These are phyloP conservation scores for Sphaerulina populicola DNA, from an alignment of 2,329 filamentous ascomycete genomes.

Conservation along the genomic window DNA sequence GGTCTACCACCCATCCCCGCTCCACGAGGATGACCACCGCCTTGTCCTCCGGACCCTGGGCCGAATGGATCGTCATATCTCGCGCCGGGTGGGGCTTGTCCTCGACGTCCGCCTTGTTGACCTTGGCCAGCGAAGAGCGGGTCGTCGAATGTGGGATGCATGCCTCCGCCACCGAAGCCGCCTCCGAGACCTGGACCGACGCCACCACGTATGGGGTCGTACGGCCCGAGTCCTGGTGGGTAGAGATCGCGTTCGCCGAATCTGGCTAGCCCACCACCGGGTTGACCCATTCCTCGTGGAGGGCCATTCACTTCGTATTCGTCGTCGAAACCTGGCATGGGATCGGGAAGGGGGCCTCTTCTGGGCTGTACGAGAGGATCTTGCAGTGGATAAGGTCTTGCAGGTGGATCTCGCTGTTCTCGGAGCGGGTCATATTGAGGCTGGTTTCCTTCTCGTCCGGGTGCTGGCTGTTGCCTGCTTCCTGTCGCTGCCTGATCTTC, in stretches of 20 bases:
- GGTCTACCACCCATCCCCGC: slow-evolving; percentile 42
- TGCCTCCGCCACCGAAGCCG: slow-evolving; percentile 58
- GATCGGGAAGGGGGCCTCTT: slow-evolving; percentile 56
- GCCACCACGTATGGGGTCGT: slow-evolving; percentile 67
- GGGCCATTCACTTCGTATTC: slow-evolving; percentile 74
- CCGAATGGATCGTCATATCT: slow-evolving; percentile 84
- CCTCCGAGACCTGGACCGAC: slow-evolving; percentile 49
- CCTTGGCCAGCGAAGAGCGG: slow-evolving; percentile 61
- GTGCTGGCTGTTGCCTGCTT: slow-evolving; percentile 16
- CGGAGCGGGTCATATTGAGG: slow-evolving; percentile 42
- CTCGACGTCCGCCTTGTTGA: slow-evolving; percentile 28
- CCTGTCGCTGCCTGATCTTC: slow-evolving; percentile 18
- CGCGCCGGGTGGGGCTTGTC: slow-evolving; percentile 73
- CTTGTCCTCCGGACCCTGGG: slow-evolving; percentile 47
- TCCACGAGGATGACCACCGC: slow-evolving; percentile 38
- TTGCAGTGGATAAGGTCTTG: slow-evolving; percentile 57
- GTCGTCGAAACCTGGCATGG: slow-evolving; percentile 86
- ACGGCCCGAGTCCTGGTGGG: slow-evolving; percentile 73
- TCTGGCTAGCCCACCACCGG: slow-evolving; percentile 34
- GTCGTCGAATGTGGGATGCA: slow-evolving; percentile 95
- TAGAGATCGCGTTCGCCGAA: slow-evolving; percentile 84
- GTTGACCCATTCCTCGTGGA: slow-evolving; percentile 41
- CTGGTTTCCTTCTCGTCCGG: slow-evolving; percentile 23
- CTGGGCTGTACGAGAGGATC: slow-evolving; percentile 47
- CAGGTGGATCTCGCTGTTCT: slow-evolving; percentile 52